Evolutionary conservation across 176 grass and related monocot genomes (phyloP).

Genomic region (Alloteropsis semialata): DNA sequence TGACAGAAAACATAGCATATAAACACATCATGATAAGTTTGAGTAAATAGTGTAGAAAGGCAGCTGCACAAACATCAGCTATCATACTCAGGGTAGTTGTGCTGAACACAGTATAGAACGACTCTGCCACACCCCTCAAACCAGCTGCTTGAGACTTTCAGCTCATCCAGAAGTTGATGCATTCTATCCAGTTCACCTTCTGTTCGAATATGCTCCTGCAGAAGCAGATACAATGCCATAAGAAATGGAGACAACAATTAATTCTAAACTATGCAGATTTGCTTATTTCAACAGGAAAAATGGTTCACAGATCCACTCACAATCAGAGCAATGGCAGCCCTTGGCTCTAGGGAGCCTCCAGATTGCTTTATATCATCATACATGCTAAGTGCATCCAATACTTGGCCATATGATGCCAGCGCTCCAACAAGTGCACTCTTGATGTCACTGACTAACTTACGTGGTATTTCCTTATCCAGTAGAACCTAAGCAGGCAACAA

Average conservation of each 20-base stretch:
- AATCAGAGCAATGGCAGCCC: constrained; percentile 64
- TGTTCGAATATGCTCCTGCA: constrained; percentile 72
- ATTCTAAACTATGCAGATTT: constrained; percentile 9
- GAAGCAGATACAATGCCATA: constrained; percentile 23
- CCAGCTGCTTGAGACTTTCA: constrained; percentile 68
- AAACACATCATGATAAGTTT: constrained; percentile 22
- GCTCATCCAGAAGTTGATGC: constrained; percentile 59
- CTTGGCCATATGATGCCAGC: constrained; percentile 70
- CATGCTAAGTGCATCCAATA: constrained; percentile 63
- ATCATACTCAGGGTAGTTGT: constrained; percentile 74
- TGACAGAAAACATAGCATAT: constrained; percentile 17
- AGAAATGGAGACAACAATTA: constrained; percentile 15
- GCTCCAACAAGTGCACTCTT: constrained; percentile 62
- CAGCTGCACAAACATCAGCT: constrained; percentile 8
- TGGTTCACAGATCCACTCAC: constrained; percentile 47
- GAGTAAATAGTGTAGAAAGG: constrained; percentile 39
- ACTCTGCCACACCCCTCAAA: constrained; percentile 73
- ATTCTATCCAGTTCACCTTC: constrained; percentile 81
- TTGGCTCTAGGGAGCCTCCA: constrained; percentile 55
- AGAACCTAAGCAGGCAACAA: constrained; percentile 59
- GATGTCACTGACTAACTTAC: constrained; percentile 52
- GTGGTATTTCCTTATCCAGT: constrained; percentile 58
- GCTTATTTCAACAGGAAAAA: constrained; percentile 1
- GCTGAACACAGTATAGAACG: constrained; percentile 65
- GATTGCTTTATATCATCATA: constrained; percentile 79